Evolutionary conservation across 306 rosid genomes (phyloP), one percentile per base, ranked within the genome.

Genomic region (Begonia masoniana): DNA sequence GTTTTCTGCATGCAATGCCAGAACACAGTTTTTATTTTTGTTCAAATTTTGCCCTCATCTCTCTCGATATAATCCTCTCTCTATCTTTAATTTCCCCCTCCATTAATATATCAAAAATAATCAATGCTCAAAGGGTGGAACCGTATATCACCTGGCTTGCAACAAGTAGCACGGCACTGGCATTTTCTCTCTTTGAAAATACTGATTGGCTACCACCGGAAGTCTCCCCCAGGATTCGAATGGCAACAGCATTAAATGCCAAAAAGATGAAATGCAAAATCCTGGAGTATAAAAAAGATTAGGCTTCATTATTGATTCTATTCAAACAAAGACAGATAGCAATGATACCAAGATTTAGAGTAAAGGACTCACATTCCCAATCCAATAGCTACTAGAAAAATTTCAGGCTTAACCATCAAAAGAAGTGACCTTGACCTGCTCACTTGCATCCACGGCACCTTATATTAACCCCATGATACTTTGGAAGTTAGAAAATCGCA

Each of bases 391-490:
- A 71, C 69, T 50, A 91, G 94, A 74, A 91, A 91, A 65, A 69
- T 76, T 19, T 65, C 31, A 62, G 97, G 96, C 68, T 81, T 81
- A 71, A 91, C 96, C 84, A 73, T 67, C 71, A 91, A 46, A 55
- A 91, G 66, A 50, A 82, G 72, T 51, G 95, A 62, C 78, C 91
- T 80, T 15, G 97, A 91, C 74, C 60, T 82, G 78, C 97, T 91
- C 63, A 91, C 85, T 77, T 91, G 97, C 61, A 68, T 83, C 95
- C 94, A 91, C 50, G 97, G 97, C 66, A 91, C 95, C 97, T 91
- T 69, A 67, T 78, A 67, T 78, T 15, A 71, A 57, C 43, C 61
- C 62, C 19, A 50, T 36, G 52, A 26, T 51, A 31, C 1, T 5
- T 31, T 5, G 39, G 8, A 31, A 31, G 39, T 31, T 31, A 31